Evolutionary conservation across 176 grass and related monocot genomes (phyloP).

Genomic region (Oryza australiensis): DNA sequence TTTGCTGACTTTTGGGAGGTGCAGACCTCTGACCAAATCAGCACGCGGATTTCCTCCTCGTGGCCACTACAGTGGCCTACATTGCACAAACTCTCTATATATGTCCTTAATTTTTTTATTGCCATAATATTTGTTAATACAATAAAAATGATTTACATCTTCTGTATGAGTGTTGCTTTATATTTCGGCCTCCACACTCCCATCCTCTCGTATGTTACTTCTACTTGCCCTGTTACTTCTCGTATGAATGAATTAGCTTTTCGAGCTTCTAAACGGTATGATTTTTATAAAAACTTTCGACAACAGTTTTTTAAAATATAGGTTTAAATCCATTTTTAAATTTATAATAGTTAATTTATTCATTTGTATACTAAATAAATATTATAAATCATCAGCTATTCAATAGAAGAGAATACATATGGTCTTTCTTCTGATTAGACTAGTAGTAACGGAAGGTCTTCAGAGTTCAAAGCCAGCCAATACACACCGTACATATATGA

Average conservation of each 20-base stretch:
- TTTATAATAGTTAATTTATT: no score
- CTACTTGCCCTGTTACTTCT: no score
- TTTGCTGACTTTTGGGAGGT: conserved; percentile 9
- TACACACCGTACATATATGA: neutral
- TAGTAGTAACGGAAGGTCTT: neutral
- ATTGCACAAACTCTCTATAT: neutral
- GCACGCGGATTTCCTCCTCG: neutral
- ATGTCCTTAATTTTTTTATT: no score
- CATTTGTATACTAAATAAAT: no score
- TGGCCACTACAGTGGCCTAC: neutral
- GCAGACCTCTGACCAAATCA: neutral
- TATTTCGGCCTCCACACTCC: neutral
- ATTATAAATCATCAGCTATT: no score
- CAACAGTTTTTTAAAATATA: no score
- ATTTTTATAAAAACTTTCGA: no score
- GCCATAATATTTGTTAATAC: neutral
- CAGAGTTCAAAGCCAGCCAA: neutral
- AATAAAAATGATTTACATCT: neutral
- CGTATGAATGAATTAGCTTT: no score
- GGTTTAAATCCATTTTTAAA: no score
- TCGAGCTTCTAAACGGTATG: no score
- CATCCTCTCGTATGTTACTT: neutral
- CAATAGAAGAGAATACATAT: no score
- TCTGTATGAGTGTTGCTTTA: no score
- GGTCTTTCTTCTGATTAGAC: neutral